These are phyloP conservation scores for Heterobasidion annosum DNA, from an alignment of 1,284 basidiomycete species.

Conservation along the genomic window DNA sequence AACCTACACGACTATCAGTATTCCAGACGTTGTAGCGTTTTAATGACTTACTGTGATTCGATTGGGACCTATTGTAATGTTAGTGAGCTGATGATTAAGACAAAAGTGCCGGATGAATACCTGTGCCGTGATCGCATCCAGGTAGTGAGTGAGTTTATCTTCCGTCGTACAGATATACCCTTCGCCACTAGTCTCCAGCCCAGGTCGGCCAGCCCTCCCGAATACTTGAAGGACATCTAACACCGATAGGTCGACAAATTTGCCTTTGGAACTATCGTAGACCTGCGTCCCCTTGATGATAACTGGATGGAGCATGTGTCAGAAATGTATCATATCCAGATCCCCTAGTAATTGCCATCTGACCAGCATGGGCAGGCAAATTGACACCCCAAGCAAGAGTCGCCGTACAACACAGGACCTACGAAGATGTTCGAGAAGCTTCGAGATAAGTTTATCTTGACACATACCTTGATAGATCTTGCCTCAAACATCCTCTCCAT, in stretches of 20 bases:
- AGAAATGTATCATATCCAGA: background rate
- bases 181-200: slow-evolving; percentile 91
- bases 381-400: slow-evolving; percentile 99
- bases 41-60: slow-evolving; percentile 75
- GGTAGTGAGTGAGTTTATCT: slow-evolving; percentile 91
- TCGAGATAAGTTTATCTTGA: background rate
- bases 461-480: slow-evolving; percentile 76
- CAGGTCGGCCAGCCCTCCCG: slow-evolving; percentile 94
- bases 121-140: slow-evolving; percentile 68
- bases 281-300: slow-evolving; percentile 98
- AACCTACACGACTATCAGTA: slow-evolving; percentile 46
- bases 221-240: slow-evolving; percentile 97
- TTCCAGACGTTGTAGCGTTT: background rate
- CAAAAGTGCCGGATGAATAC: slow-evolving; percentile 27
- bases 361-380: slow-evolving; percentile 93
- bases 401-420: slow-evolving; percentile 97
- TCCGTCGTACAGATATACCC: slow-evolving; percentile 95
- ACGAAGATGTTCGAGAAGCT: background rate
- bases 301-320: slow-evolving; percentile 35
- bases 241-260: slow-evolving; percentile 90
- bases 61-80: slow-evolving; percentile 67
- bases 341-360: slow-evolving; percentile 9
- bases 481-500: slow-evolving; percentile 95
- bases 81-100: too few relatives aligned
- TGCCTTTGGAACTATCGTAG: slow-evolving; percentile 84